Base-by-base conservation (phyloP, 306 rosid genomes). In the Cicer cuneatum region DNA sequence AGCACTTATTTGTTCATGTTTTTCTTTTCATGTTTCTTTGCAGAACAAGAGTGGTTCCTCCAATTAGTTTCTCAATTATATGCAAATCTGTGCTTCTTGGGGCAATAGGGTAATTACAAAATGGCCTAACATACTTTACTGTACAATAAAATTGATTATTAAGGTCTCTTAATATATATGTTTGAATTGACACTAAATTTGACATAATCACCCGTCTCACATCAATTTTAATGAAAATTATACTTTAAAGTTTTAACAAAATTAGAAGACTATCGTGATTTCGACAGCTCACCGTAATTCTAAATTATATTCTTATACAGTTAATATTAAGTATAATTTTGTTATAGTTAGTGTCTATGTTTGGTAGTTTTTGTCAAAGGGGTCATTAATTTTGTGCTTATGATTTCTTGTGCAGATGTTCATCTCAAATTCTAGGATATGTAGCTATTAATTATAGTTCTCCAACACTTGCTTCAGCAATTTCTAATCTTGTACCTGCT, bases 401-500 rank as follows among this genome's bases (percentile, higher is more conserved):
- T 51, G 56, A 9, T 54, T 7, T 66, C 1, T 66, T 21, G 19
- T 68, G 83, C 71, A 93, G 98, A 80, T 80, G 92, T 73, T 82
- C 81, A 66, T 89, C 94, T 45, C 97, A 89, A 84, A 75, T 89
- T 8, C 57, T 93, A 82, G 97, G 92, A 58, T 89, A 81, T 69
- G 86, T 89, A 8, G 92, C 92, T 18, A 86, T 91, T 80, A 88
- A 40, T 67, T 85, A 60, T 47, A 86, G 98, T 73, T 93, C 97
- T 80, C 98, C 98, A 7, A 83, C 96, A 2, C 98, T 93, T 79
- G 83, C 98, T 76, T 93, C 98, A 8, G 90, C 98, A 63, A 93
- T 93, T 66, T 85, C 87, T 79, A 91, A 89, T 75, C 76, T 93
- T 19, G 91, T 91, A 70, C 96, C 98, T 71, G 96, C 97, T 75